These are phyloP conservation scores for Debaryomyces maramus DNA, from an alignment of 805 yeast species.

Conservation along the genomic window DNA sequence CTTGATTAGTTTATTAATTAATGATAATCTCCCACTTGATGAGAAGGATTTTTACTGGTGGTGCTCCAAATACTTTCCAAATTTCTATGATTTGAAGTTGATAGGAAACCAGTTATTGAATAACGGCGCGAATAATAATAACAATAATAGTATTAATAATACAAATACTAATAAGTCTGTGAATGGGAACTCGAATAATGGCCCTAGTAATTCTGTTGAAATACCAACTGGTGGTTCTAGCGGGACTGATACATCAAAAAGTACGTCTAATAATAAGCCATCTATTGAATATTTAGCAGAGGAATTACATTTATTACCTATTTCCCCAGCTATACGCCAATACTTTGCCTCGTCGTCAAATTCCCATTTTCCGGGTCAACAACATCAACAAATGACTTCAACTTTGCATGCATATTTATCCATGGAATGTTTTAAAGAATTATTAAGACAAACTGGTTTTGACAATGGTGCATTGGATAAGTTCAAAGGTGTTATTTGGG, in stretches of 20 bases:
- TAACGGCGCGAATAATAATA: conserved; percentile 16
- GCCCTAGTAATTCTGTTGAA: conserved; percentile 7
- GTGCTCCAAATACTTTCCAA: conserved; percentile 74
- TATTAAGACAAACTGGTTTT: conserved; percentile 32
- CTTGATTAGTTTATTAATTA: conserved; percentile 71
- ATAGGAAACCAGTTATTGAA: conserved; percentile 39
- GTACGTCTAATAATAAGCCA: conserved; percentile 30
- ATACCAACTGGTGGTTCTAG: conserved; percentile 6
- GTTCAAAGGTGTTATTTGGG: conserved; percentile 54
- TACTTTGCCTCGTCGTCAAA: conserved; percentile 25
- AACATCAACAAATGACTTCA: conserved; percentile 43
- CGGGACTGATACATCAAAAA: not conserved
- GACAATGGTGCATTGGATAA: conserved; percentile 27
- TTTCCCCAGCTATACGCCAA: conserved; percentile 50
- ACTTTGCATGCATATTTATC: conserved; percentile 64
- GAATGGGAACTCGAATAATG: conserved; percentile 7
- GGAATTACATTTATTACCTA: conserved; percentile 62
- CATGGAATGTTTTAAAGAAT: conserved; percentile 63
- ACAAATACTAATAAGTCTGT: conserved; percentile 2
- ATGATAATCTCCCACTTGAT: conserved; percentile 74
- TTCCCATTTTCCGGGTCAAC: conserved; percentile 23
- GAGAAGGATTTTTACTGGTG: conserved; percentile 76
- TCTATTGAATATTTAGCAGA: conserved; percentile 67
- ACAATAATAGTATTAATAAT: conserved; percentile 11
- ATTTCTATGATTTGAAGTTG: conserved; percentile 76